These are phyloP conservation scores for Boletus pseudopeckii DNA, from an alignment of 768 basidiomycete genomes.

Conservation along the genomic window DNA sequence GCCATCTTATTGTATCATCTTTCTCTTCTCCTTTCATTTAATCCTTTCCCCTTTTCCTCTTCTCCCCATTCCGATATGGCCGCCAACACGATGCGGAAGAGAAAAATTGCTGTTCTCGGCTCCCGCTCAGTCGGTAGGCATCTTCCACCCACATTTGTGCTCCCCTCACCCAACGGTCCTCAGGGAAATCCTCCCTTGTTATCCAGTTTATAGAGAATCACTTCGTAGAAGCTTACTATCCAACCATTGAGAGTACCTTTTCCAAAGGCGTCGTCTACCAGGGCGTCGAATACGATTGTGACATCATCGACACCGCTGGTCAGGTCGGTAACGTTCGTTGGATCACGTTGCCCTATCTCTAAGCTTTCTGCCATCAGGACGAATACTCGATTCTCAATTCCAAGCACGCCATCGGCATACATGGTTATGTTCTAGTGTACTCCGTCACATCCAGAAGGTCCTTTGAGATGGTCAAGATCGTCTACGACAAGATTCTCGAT, in stretches of 20 bases:
- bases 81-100: conserved; percentile 56
- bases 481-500: conserved; percentile 91
- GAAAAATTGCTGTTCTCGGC: conserved; percentile 87
- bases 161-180: conserved; percentile 17
- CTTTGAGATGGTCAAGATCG: conserved; percentile 92
- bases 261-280: conserved; percentile 83
- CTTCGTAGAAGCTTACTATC: conserved; percentile 91
- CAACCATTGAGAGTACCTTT: conserved; percentile 89
- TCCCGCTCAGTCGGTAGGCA: conserved; percentile 82
- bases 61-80: conserved; percentile 25
- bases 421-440: conserved; percentile 96
- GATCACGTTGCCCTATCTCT: conserved; percentile 1
- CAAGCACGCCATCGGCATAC: conserved; percentile 94
- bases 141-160: neutral
- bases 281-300: conserved; percentile 90
- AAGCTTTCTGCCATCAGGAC: conserved; percentile 45
- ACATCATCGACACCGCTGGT: conserved; percentile 97
- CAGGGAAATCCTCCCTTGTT: conserved; percentile 93
- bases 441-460: conserved; percentile 85
- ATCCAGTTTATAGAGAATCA: conserved; percentile 91
- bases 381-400: conserved; percentile 93
- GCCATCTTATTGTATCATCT: conserved; percentile 16
- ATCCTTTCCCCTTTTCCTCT: neutral
- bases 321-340: conserved; percentile 55
- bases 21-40: conserved; percentile 9